phyloP scores from a whole-genome alignment of 1,284 basidiomycete species.

The Microbotryum saponariae region DNA sequence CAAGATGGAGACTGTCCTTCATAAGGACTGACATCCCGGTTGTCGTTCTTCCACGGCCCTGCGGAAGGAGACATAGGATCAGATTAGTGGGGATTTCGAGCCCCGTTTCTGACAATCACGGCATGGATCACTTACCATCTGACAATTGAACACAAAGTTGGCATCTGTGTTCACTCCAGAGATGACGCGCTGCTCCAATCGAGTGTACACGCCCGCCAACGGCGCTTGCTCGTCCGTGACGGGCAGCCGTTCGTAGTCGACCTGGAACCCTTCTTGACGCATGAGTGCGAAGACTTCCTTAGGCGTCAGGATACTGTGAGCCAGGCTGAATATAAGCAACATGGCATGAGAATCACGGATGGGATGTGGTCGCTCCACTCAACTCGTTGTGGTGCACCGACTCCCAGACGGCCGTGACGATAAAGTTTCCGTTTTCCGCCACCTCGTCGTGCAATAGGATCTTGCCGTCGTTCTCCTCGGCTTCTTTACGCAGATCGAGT shows the following conservation, averaged over 20 bases:
- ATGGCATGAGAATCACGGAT: constrained; percentile 52
- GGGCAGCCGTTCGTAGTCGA: constrained; percentile 81
- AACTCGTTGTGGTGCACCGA: constrained; percentile 27
- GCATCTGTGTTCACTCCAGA: constrained; percentile 54
- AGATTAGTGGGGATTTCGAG: background rate
- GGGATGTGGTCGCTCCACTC: constrained; percentile 46
- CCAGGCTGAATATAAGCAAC: background rate
- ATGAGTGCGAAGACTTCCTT: constrained; percentile 72
- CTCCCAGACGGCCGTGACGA: constrained; percentile 39
- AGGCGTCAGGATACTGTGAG: constrained; percentile 80
- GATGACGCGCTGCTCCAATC: constrained; percentile 66
- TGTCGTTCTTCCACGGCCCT: constrained; percentile 55
- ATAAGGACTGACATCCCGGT: constrained; percentile 59
- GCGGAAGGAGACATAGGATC: background rate
- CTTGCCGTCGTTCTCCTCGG: constrained; percentile 59
- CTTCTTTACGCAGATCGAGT: constrained; percentile 80
- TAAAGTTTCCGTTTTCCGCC: constrained; percentile 84
- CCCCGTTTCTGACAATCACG: background rate
- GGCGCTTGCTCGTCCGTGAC: constrained; percentile 92
- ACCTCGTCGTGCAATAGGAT: constrained; percentile 88
- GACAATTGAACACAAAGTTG: constrained; percentile 41
- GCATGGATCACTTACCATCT: constrained; percentile 39
- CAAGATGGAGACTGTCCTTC: too few relatives aligned
- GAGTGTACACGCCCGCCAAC: constrained; percentile 69
- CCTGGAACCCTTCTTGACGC: constrained; percentile 70